Conservation (phyloP, 108 stramenopile genomes). For the Epithemia pelagica region DNA sequence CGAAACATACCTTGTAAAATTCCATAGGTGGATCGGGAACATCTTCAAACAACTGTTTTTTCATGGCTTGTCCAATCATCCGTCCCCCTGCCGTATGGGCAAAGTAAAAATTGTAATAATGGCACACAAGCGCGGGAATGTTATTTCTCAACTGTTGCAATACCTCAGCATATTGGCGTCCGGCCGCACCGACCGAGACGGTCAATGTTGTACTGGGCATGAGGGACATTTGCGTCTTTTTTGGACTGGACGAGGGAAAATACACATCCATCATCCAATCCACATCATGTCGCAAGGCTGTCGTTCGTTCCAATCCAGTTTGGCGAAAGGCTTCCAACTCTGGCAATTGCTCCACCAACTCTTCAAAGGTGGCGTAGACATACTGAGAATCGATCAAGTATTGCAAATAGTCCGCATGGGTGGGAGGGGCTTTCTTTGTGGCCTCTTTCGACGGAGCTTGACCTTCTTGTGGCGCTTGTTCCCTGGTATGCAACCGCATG, state of each 20-base stretch:
- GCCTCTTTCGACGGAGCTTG: constrained; percentile 32
- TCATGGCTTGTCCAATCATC: constrained; percentile 92
- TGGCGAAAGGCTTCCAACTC: constrained; percentile 58
- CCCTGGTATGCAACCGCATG: constrained; percentile 86
- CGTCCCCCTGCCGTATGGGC: constrained; percentile 88
- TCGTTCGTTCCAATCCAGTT: constrained; percentile 81
- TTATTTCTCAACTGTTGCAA: constrained; percentile 36
- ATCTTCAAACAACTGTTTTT: constrained; percentile 62
- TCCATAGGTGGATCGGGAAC: constrained; percentile 47
- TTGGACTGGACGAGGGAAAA: constrained; percentile 10
- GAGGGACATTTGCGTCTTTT: no score
- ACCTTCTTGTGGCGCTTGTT: constrained; percentile 88
- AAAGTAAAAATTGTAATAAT: constrained; percentile 94
- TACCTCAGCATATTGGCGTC: constrained; percentile 49
- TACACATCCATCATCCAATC: constrained; percentile 73
- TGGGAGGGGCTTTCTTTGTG: constrained; percentile 39
- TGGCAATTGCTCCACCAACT: constrained; percentile 49
- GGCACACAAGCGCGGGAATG: constrained; percentile 87
- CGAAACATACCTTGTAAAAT: constrained; percentile 88
- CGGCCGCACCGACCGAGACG: constrained; percentile 4
- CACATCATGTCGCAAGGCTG: constrained; percentile 74
- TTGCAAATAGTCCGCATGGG: constrained; percentile 60
- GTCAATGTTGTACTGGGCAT: not conserved
- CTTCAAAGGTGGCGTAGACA: constrained; percentile 79
- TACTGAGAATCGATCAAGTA: constrained; percentile 78